phyloP scores from a whole-genome alignment of 352 stramenopile species.

The Pythium apleroticum region DNA sequence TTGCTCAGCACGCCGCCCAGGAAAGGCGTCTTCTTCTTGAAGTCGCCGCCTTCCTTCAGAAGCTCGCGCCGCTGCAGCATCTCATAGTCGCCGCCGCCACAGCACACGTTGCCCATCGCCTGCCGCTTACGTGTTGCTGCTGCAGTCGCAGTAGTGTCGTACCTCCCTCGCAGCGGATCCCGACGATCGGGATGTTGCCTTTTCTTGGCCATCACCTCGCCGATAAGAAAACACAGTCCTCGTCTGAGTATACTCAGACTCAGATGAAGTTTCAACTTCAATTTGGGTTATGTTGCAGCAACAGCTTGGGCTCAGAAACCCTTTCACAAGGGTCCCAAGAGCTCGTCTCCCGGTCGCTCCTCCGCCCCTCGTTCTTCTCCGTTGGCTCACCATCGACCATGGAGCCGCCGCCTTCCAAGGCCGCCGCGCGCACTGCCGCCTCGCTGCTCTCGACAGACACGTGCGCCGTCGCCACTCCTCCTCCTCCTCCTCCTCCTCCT shows the following conservation, averaged over 20 bases:
- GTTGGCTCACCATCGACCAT: background rate
- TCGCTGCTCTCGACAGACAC: conserved; percentile 12
- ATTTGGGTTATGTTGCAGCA: conserved; percentile 3
- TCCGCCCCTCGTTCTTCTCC: background rate
- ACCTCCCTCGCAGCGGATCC: background rate
- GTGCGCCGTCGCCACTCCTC: conserved; percentile 11
- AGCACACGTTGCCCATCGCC: conserved; percentile 77
- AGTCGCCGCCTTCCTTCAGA: conserved; percentile 65
- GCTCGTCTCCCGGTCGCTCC: background rate
- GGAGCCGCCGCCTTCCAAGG: background rate
- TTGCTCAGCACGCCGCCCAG: conserved; percentile 61
- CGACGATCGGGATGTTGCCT: background rate
- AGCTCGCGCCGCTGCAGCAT: conserved; percentile 57
- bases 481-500: background rate
- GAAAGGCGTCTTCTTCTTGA: conserved; percentile 70
- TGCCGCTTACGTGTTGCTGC: background rate
- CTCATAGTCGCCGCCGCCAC: conserved; percentile 52
- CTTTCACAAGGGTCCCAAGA: background rate
- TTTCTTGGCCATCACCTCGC: background rate
- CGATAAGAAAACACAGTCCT: conserved; percentile 7
- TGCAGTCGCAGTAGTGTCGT: background rate
- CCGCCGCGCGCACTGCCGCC: background rate
- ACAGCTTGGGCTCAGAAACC: background rate
- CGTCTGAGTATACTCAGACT: background rate
- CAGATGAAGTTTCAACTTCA: background rate